Percentiles rank a stretch among this genome's conserved stretches.
Evolutionary conservation across 108 stramenopile species (phyloP).

Genomic region (Nitzschia putrida): DNA sequence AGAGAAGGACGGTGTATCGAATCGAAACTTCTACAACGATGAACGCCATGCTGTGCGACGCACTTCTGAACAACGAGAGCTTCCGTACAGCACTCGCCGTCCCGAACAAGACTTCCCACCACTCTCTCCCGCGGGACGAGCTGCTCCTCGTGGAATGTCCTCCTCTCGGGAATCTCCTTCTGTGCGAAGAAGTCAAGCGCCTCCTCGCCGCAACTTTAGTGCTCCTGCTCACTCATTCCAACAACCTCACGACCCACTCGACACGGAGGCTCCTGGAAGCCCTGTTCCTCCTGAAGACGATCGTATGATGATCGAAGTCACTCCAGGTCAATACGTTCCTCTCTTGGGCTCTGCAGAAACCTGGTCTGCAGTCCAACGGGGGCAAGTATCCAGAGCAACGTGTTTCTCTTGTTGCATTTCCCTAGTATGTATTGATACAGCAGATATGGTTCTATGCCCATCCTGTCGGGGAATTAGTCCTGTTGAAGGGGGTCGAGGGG

Average conservation of each 20-base stretch:
- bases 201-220: background rate
- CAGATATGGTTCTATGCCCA: constrained; percentile 25
- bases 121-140: too few species aligned
- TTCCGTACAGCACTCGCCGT: too few species aligned
- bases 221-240: background rate
- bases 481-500: background rate
- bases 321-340: constrained; percentile 22
- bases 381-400: background rate
- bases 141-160: too few species aligned
- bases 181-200: background rate
- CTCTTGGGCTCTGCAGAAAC: constrained; percentile 27
- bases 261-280: background rate
- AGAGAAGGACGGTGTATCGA: too few species aligned
- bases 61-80: too few species aligned
- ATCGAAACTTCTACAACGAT: too few species aligned
- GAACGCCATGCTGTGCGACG: too few species aligned
- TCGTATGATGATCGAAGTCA: constrained; percentile 14
- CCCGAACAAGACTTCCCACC: too few species aligned
- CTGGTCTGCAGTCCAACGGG: constrained; percentile 20
- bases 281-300: background rate
- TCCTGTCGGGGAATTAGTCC: constrained; percentile 22
- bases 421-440: constrained; percentile 17
- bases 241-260: background rate
- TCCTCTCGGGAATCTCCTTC: too few species aligned
- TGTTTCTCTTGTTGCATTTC: constrained; percentile 13